Evolutionary conservation across 2,329 filamentous ascomycete genomes (phyloP), one percentile per base, ranked within the genome.

Genomic region (Canariomyces notabilis): DNA sequence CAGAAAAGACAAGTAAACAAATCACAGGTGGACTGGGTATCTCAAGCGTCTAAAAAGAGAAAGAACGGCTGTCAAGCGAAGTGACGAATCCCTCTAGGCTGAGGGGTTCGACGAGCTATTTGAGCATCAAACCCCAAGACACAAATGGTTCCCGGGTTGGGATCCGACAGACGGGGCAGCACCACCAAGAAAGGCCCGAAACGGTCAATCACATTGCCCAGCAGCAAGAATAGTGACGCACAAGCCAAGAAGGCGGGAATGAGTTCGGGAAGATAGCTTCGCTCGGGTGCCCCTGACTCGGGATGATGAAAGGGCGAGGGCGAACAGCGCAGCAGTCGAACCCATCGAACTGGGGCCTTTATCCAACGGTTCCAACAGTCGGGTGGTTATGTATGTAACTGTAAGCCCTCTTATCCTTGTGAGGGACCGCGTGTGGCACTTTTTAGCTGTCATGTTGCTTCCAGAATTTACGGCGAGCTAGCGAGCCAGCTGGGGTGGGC

Each of bases 211-310:
- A 39, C 26, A 38, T 44, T 26, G 35, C 37, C n/a, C 33, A 37
- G 39, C 29, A 33, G 26, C 4, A 12, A 29, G 9, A 29, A 29
- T 12, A 6, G 29, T 15, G 38, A 42, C 32, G 44, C 36, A 40
- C 35, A 34, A 42, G 23, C 46, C 37, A 35, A 19, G 19, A 44
- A 20, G 33, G 48, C 54, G 54, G 54, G 53, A 58, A 58, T 42
- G 19, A 32, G 21, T 46, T 57, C 54, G 52, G 56, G 49, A 57
- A 49, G 40, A 48, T 20, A 21, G 34, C n/a, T n/a, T n/a, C n/a
- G n/a, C 40, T 34, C 22, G n/a, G 5, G 16, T 34, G 47, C 26
- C n/a, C 12, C 43, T 43, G 52, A 49, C 45, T 52, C 49, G 50
- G 46, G 37, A 14, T 12, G 29, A 34, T 26, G 21, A 44, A 38